Base-by-base conservation (phyloP, 805 yeast genomes). In the Kodamaea nitidulidarum region DNA sequence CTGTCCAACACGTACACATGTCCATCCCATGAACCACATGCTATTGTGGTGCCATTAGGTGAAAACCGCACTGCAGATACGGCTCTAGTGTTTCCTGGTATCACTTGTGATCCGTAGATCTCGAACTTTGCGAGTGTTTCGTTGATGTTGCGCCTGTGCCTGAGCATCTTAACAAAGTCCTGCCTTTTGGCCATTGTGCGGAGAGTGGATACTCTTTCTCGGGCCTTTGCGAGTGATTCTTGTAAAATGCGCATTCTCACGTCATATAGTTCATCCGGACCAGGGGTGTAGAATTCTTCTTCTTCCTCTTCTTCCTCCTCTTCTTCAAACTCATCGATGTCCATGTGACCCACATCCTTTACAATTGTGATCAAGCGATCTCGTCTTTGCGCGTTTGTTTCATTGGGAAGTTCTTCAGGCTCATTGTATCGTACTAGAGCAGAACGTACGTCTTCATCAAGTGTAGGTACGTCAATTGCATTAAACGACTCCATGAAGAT, bases 21-120 rank as follows among this genome's bases (percentile, higher is more conserved):
- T 3, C 97, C 97, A 45, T 81, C 77, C 97, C 98, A 91, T 26
- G 93, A 84, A 0, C 88, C 93, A 10, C 78, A 67, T 0, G 87
- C 83, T 2, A 85, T 58, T 2, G 45, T 37, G 2, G 50, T 31
- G 3, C 63, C 56, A 37, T 64, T 54, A 0, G 63, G 59, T 4
- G 78, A 66, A 42, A 76, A 67, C 5, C 76, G 50, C 1, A 81
- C 76, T 2, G 67, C 56, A 0, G 95, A 81, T 0, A 84, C 70
- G 3, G 95, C 87, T 41, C 96, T 65, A 3, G 72, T 67, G 15
- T 85, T 79, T 8, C 63, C 62, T 28, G 54, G 52, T 2, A 81
- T 75, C 14, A 83, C 60, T 54, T 88, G 95, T 0, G 95, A 75
- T 0, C 91, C 95, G 21, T 53, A 50, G 3, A 81, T 58, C 18